A percentile compares a stretch with the other conserved stretches of the same genome.
These are phyloP conservation scores for Kingdonia uniflora DNA, from an alignment of 164 flowering plant genomes.

Conservation along the genomic window DNA sequence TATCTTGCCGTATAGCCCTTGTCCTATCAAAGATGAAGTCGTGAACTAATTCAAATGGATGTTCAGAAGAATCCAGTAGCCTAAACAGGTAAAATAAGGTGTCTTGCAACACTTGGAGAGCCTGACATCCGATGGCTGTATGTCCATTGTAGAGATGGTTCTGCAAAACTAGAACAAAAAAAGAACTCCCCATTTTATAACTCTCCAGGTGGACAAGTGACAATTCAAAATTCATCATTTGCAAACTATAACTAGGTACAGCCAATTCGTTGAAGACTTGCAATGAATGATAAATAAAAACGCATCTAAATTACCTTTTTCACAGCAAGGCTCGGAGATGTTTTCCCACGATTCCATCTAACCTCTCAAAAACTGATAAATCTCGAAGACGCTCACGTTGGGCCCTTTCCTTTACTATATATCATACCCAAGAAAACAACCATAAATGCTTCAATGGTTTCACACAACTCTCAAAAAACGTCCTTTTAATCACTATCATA, in stretches of 20 bases:
- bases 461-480: too few relatives aligned
- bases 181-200: too few relatives aligned
- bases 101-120: slow-evolving; percentile 58
- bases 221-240: too few relatives aligned
- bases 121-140: slow-evolving; percentile 59
- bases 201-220: too few relatives aligned
- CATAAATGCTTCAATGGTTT: too few relatives aligned
- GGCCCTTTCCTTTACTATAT: slow-evolving; percentile 64
- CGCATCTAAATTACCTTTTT: slow-evolving; percentile 48
- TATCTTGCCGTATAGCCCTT: slow-evolving; percentile 87
- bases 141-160: slow-evolving; percentile 41
- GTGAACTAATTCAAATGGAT: slow-evolving; percentile 69
- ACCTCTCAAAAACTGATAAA: slow-evolving; percentile 73
- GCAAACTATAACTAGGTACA: too few relatives aligned
- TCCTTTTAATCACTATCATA: too few relatives aligned
- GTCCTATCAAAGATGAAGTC: slow-evolving; percentile 88
- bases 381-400: slow-evolving; percentile 77
- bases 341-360: slow-evolving; percentile 47
- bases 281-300: too few relatives aligned
- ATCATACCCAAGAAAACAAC: too few relatives aligned
- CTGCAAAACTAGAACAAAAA: slow-evolving; percentile 63
- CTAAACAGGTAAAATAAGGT: slow-evolving; percentile 53
- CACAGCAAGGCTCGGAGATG: slow-evolving; percentile 68
- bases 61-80: slow-evolving; percentile 41
- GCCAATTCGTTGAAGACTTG: too few relatives aligned